These are phyloP conservation scores for Aeminium ludgeri DNA, from an alignment of 495 filamentous ascomycete species.

Conservation along the genomic window DNA sequence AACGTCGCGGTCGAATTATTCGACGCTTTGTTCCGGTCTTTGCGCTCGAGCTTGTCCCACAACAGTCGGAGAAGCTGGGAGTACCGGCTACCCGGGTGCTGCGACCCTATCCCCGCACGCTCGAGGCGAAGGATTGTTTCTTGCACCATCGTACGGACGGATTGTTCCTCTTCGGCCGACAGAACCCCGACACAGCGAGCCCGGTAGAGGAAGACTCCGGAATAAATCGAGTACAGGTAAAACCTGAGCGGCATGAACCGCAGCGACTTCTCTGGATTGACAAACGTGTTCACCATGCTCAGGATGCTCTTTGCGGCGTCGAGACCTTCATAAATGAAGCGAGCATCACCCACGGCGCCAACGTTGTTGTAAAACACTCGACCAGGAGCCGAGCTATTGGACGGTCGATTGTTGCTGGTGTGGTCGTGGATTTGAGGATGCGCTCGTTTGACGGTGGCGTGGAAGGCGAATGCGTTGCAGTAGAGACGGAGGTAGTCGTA, in stretches of 20 bases:
- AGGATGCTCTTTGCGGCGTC: slow-evolving; percentile 25
- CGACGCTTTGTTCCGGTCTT: slow-evolving; percentile 9
- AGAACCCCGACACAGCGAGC: slow-evolving; percentile 41
- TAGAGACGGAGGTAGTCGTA: slow-evolving; percentile 51
- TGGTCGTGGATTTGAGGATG: slow-evolving; percentile 20
- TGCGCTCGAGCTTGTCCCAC: slow-evolving; percentile 30
- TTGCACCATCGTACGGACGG: slow-evolving; percentile 35
- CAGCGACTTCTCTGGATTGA: slow-evolving; percentile 22
- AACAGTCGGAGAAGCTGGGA: slow-evolving; percentile 37
- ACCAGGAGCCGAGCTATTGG: slow-evolving; percentile 2
- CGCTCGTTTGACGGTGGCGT: slow-evolving; percentile 46
- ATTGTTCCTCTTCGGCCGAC: slow-evolving; percentile 33
- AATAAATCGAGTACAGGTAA: slow-evolving; percentile 35
- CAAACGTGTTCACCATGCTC: slow-evolving; percentile 24
- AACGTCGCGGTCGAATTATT: slow-evolving; percentile 9
- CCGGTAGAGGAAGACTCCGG: slow-evolving; percentile 41
- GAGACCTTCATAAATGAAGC: slow-evolving; percentile 25
- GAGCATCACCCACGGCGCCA: slow-evolving; percentile 22
- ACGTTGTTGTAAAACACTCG: slow-evolving; percentile 26
- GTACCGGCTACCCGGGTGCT: slow-evolving; percentile 39
- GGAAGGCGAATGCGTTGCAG: slow-evolving; percentile 50
- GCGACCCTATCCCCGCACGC: slow-evolving; percentile 35
- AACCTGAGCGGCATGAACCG: slow-evolving; percentile 24
- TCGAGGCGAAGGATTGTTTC: slow-evolving; percentile 35
- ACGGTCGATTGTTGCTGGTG: not conserved